These are phyloP conservation scores for Aspergillus saccharolyticus DNA, from an alignment of 495 filamentous ascomycete species.

Conservation along the genomic window DNA sequence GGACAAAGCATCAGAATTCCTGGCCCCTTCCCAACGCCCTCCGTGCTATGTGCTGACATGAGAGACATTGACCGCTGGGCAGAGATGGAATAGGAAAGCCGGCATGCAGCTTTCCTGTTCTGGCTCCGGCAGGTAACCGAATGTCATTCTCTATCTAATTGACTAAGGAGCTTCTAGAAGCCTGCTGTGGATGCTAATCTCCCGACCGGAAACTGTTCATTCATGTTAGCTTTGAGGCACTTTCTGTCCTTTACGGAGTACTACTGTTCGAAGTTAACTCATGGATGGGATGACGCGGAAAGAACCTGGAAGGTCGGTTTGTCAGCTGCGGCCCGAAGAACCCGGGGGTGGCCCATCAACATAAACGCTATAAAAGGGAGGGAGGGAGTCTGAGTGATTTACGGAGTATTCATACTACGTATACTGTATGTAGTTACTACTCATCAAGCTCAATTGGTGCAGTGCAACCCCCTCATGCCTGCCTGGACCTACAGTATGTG, in stretches of 20 bases:
- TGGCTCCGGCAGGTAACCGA: not conserved
- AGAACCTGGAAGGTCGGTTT: not conserved
- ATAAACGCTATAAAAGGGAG: too few species aligned
- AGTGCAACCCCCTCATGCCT: not conserved
- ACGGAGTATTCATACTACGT: too few species aligned
- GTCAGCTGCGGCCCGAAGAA: not conserved
- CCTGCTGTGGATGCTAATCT: too few species aligned
- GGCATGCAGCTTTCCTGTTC: not conserved
- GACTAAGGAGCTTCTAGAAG: not conserved
- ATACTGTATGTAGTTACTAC: too few species aligned
- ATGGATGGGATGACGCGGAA: not conserved
- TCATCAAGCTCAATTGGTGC: not conserved
- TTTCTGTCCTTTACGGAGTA: too few species aligned
- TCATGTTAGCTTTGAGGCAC: too few species aligned
- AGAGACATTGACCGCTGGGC: conserved; percentile 11
- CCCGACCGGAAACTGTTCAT: too few species aligned
- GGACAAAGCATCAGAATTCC: not conserved
- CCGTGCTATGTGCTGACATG: not conserved
- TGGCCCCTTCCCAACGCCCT: not conserved
- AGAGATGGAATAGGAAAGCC: conserved; percentile 21
- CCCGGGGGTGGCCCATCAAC: not conserved
- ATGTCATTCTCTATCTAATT: not conserved
- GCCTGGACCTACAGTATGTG: not conserved
- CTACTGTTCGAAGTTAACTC: not conserved
- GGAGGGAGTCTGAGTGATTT: too few species aligned